A percentile compares a stretch with the other conserved stretches of the same genome.
Conservation (phyloP, 495 filamentous ascomycete species). For the Pyronema omphalodes region DNA sequence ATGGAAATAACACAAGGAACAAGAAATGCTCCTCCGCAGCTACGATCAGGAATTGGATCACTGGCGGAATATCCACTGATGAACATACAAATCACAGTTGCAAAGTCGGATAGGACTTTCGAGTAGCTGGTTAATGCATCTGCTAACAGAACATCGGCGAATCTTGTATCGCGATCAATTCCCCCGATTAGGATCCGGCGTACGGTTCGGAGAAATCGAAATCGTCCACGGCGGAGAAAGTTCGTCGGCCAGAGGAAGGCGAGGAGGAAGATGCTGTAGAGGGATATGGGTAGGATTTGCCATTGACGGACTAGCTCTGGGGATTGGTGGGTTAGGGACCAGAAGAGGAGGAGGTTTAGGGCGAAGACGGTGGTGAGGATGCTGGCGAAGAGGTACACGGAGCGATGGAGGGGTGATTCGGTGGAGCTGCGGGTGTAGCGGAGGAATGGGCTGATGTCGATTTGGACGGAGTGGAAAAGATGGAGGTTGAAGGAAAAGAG, state of each 20-base stretch:
- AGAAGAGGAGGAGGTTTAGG: constrained; percentile 60
- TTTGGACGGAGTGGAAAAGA: constrained; percentile 20
- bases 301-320: constrained; percentile 47
- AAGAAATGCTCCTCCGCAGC: constrained; percentile 53
- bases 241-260: constrained; percentile 55
- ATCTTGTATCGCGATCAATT: constrained; percentile 28
- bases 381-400: constrained; percentile 65
- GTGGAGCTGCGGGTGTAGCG: constrained; percentile 27
- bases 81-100: constrained; percentile 79
- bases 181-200: constrained; percentile 21
- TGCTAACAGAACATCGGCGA: constrained; percentile 84
- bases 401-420: constrained; percentile 53
- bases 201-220: constrained; percentile 40
- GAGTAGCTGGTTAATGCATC: constrained; percentile 90
- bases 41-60: constrained; percentile 50
- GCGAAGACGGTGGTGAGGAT: constrained; percentile 50
- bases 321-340: constrained; percentile 53
- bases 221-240: constrained; percentile 53
- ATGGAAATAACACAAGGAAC: constrained; percentile 66
- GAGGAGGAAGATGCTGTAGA: constrained; percentile 49
- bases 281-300: constrained; percentile 65
- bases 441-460: constrained; percentile 17
- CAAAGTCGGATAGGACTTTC: constrained; percentile 78
- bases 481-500: constrained; percentile 23
- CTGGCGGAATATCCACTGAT: constrained; percentile 54